Evolutionary conservation across 176 grass and related monocot genomes (phyloP).

Genomic region (Chloris gayana): DNA sequence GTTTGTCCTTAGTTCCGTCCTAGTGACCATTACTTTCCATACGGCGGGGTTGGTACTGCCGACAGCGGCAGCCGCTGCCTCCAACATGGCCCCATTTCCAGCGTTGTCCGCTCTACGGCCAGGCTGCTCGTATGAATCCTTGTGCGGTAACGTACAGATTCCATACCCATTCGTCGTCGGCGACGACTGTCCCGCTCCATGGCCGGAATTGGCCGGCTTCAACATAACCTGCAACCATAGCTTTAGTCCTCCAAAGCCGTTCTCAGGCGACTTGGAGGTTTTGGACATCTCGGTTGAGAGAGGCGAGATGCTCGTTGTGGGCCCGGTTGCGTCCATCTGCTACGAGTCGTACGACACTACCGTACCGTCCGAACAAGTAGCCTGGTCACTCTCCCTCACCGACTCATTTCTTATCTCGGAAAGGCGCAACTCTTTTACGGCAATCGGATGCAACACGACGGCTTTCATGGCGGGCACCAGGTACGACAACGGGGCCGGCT

Average conservation of each 20-base stretch:
- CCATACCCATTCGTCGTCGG: not conserved
- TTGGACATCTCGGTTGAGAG: not conserved
- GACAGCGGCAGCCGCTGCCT: no score
- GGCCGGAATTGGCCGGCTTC: not conserved
- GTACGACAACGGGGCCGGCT: not conserved
- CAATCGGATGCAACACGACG: constrained; percentile 28
- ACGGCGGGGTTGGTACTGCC: no score
- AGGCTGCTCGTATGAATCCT: not conserved
- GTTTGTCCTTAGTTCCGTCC: no score
- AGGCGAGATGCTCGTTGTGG: not conserved
- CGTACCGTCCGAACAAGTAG: no score
- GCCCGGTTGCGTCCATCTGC: not conserved
- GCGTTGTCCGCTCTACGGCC: no score
- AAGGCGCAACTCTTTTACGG: constrained; percentile 26
- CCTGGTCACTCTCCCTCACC: no score
- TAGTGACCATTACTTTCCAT: no score
- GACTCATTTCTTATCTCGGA: constrained; percentile 1
- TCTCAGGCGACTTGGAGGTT: not conserved
- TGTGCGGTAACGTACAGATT: not conserved
- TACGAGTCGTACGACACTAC: no score
- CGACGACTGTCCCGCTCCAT: not conserved
- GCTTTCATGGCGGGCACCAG: not conserved
- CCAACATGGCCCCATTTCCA: no score
- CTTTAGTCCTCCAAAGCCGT: not conserved
- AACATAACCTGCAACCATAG: not conserved